These are phyloP conservation scores for Liriodendron chinense DNA, from an alignment of 164 flowering plant species.

Conservation along the genomic window DNA sequence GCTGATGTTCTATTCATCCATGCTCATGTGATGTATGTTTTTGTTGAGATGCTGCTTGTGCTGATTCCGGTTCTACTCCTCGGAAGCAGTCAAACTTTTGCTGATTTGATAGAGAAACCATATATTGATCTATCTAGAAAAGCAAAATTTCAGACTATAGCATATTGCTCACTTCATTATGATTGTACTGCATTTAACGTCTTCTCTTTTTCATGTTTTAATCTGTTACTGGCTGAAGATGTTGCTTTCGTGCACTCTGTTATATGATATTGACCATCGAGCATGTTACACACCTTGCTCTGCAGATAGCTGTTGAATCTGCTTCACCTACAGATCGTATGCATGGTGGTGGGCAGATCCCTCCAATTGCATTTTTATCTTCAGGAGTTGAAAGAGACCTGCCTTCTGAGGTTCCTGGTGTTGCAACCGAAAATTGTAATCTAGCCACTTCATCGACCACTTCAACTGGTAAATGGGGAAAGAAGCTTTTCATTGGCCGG, in stretches of 20 bases:
- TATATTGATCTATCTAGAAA: background rate
- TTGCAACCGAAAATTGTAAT: slow-evolving; percentile 8
- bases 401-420: slow-evolving; percentile 16
- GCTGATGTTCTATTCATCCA: too few relatives aligned
- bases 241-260: background rate
- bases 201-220: background rate
- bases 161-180: background rate
- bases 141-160: background rate
- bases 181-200: too few relatives aligned
- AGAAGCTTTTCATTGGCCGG: slow-evolving; percentile 19
- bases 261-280: background rate
- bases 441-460: background rate
- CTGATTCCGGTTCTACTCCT: too few relatives aligned
- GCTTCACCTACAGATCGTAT: slow-evolving; percentile 21
- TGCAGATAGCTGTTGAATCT: slow-evolving; percentile 25
- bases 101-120: too few relatives aligned
- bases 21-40: too few relatives aligned
- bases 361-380: slow-evolving; percentile 1
- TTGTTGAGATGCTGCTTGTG: too few relatives aligned
- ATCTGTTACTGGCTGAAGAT: background rate
- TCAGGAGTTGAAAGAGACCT: slow-evolving; percentile 2
- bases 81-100: too few relatives aligned
- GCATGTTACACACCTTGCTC: background rate
- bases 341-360: slow-evolving; percentile 1
- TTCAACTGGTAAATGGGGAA: slow-evolving; percentile 23